Evolutionary conservation across 140 eudicot genomes (phyloP).

Genomic region (Anethum foeniculum): DNA sequence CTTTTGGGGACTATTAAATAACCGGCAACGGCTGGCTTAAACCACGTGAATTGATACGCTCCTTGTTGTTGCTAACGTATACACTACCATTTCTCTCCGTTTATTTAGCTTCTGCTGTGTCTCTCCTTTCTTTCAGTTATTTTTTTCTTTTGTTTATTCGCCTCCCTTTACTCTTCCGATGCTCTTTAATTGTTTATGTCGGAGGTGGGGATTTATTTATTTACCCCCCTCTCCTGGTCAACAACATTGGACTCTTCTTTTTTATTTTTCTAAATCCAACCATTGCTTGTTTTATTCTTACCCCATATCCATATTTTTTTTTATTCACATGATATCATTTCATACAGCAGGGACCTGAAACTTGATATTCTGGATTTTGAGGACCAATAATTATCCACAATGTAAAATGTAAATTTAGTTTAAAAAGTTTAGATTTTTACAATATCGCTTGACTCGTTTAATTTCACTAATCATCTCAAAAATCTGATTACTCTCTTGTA

Average conservation of each 20-base stretch:
- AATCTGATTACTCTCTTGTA: too few relatives aligned
- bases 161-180: not conserved
- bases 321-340: too few relatives aligned
- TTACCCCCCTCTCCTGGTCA: not conserved
- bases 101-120: not conserved
- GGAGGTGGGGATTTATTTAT: not conserved
- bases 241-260: not conserved
- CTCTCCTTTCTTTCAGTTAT: not conserved
- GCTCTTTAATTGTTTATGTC: not conserved
- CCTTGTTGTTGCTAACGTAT: not conserved
- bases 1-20: not conserved
- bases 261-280: not conserved
- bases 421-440: too few relatives aligned
- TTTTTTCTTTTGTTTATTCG: not conserved
- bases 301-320: too few relatives aligned
- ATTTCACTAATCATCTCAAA: too few relatives aligned
- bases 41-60: constrained; percentile 4
- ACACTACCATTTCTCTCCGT: not conserved
- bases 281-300: not conserved
- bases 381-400: too few relatives aligned
- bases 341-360: too few relatives aligned
- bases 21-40: not conserved
- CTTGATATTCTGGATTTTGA: too few relatives aligned
- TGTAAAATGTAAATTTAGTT: too few relatives aligned
- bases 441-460: too few relatives aligned